Base-by-base conservation (phyloP, 768 basidiomycete genomes). In the Albatrellus ellisii region DNA sequence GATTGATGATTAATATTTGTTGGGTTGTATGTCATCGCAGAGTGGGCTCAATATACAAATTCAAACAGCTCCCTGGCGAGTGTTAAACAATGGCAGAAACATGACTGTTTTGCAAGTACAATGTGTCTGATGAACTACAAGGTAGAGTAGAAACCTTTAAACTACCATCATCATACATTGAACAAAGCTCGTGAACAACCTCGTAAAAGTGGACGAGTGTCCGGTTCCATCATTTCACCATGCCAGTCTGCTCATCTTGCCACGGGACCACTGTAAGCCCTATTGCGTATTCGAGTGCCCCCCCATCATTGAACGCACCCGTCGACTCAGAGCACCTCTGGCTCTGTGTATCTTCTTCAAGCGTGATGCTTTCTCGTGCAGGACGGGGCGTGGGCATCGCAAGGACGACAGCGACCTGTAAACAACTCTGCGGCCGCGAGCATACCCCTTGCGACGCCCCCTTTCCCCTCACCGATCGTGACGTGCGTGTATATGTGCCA, bases 321-420 rank as follows among this genome's bases (percentile, higher is more conserved):
- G n/a, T n/a, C n/a, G n/a, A n/a, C n/a, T 36, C 35, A 5, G 17
- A 1, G 35, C 35, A 4, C 10, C 17, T 18, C 9, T 6, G 35
- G 12, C 9, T 22, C n/a, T 36, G 20, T 18, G 35, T 36, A 36
- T 36, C 35, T 18, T 18, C 20, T 2, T 36, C 35, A 36, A n/a
- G 14, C n/a, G 15, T 36, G 6, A 17, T 21, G 35, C 20, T 17
- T 36, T n/a, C n/a, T n/a, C n/a, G n/a, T n/a, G n/a, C n/a, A n/a
- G n/a, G n/a, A n/a, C n/a, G n/a, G 4, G 39, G 42, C 12, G 50
- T 46, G n/a, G 50, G 50, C 50, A 51, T 51, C 18, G 42, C 44
- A 14, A 51, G 39, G 20, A 51, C 27, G 26, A 51, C 39, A 17
- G 50, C 48, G 21, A 46, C 39, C 21, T 43, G 47, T 17, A 51